Conservation (phyloP, 2,329 filamentous ascomycete species). For the Cladophialophora immunda region DNA sequence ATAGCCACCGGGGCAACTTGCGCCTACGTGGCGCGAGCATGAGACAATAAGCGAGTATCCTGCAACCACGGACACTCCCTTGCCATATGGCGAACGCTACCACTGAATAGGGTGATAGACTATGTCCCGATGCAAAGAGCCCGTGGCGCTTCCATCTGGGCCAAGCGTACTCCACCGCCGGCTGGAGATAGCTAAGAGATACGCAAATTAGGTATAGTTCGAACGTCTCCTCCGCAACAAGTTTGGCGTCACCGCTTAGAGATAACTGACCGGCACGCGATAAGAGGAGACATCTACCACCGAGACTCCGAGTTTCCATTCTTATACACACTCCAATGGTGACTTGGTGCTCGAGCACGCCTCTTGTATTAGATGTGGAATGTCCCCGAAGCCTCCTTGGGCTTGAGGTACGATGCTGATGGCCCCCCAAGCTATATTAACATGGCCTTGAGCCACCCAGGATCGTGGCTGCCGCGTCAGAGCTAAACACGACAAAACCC, state of each 20-base stretch:
- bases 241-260: not conserved
- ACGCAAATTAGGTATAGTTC: not conserved
- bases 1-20: not conserved
- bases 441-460: not conserved
- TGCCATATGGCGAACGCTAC: not conserved
- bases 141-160: not conserved
- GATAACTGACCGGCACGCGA: slow-evolving; percentile 1
- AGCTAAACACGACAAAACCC: not conserved
- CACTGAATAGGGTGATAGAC: not conserved
- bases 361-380: not conserved
- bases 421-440: not conserved
- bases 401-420: not conserved
- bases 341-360: not conserved
- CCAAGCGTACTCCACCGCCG: not conserved
- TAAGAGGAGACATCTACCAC: not conserved
- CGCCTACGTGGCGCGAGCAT: slow-evolving; percentile 1
- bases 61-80: not conserved
- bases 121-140: not conserved
- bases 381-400: not conserved
- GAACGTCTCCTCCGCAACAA: not conserved
- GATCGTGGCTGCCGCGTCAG: not conserved
- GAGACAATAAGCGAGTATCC: not conserved
- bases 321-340: not conserved
- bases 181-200: slow-evolving; percentile 8
- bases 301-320: not conserved